Conservation (phyloP, 2,329 filamentous ascomycete genomes). For the Phialemonium atrogriseum region DNA sequence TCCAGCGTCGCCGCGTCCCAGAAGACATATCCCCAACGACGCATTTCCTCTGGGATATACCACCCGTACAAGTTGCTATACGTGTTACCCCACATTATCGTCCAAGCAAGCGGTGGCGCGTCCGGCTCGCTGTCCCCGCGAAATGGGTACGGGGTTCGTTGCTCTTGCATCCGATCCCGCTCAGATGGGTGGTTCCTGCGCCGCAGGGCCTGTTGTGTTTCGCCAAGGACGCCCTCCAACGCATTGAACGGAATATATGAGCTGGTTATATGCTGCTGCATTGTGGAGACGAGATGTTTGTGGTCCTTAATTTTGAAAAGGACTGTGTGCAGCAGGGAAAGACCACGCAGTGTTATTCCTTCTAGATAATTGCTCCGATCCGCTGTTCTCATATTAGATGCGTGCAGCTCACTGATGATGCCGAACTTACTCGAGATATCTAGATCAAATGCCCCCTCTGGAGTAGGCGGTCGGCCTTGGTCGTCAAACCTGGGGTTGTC, state of each 20-base stretch:
- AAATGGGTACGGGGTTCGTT: slow-evolving; percentile 6
- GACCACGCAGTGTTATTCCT: slow-evolving; percentile 1
- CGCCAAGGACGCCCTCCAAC: background rate
- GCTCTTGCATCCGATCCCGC: slow-evolving; percentile 5
- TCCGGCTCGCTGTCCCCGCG: slow-evolving; percentile 6
- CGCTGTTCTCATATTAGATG: background rate
- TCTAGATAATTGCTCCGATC: background rate
- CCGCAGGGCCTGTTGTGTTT: background rate
- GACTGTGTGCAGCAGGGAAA: slow-evolving; percentile 2
- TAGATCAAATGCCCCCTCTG: slow-evolving; percentile 4
- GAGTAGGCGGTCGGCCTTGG: slow-evolving; percentile 1
- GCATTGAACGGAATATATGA: slow-evolving; percentile 1
- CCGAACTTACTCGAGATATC: background rate
- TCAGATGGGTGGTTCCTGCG: background rate
- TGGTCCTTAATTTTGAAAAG: slow-evolving; percentile 4
- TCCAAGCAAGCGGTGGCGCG: slow-evolving; percentile 13
- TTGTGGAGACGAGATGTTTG: slow-evolving; percentile 19
- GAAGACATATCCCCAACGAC: slow-evolving; percentile 13
- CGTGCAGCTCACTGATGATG: background rate
- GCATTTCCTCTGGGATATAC: slow-evolving; percentile 6
- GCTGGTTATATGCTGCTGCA: slow-evolving; percentile 12
- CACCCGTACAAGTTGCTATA: slow-evolving; percentile 12
- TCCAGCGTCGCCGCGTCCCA: slow-evolving; percentile 12
- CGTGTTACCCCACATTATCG: slow-evolving; percentile 10
- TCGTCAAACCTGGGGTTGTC: slow-evolving; percentile 5